Evolutionary conservation across 257 asterid genomes (phyloP).

Genomic region (Nicotiana undulata): DNA sequence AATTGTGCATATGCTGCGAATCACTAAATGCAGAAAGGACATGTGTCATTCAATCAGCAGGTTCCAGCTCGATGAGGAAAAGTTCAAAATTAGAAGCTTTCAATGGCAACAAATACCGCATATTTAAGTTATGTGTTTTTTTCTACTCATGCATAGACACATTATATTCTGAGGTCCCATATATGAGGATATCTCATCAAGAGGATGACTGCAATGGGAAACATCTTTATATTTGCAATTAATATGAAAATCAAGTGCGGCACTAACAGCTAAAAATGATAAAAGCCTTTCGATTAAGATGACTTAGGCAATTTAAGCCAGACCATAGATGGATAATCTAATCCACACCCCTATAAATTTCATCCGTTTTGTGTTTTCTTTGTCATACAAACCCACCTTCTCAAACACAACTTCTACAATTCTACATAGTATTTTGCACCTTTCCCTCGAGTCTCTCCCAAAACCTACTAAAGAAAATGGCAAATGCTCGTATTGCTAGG

Average conservation of each 20-base stretch:
- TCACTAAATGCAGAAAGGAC: not conserved
- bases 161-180: not conserved
- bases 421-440: not conserved
- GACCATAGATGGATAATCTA: not conserved
- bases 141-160: not conserved
- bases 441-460: not conserved
- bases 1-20: not conserved
- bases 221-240: constrained; percentile 2
- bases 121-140: constrained; percentile 2
- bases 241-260: constrained; percentile 31
- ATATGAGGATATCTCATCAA: not conserved
- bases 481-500: constrained; percentile 47
- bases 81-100: constrained; percentile 7
- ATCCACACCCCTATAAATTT: constrained; percentile 23
- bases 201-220: not conserved
- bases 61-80: constrained; percentile 8
- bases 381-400: not conserved
- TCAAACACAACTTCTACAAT: not conserved
- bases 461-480: constrained; percentile 25
- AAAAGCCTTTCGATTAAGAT: constrained; percentile 15
- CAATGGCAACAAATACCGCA: constrained; percentile 14
- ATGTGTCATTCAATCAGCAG: not conserved
- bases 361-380: not conserved
- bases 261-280: constrained; percentile 28
- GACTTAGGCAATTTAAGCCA: constrained; percentile 13